Evolutionary conservation across 1,284 basidiomycete genomes (phyloP).

Genomic region (Inonotus obliquus): DNA sequence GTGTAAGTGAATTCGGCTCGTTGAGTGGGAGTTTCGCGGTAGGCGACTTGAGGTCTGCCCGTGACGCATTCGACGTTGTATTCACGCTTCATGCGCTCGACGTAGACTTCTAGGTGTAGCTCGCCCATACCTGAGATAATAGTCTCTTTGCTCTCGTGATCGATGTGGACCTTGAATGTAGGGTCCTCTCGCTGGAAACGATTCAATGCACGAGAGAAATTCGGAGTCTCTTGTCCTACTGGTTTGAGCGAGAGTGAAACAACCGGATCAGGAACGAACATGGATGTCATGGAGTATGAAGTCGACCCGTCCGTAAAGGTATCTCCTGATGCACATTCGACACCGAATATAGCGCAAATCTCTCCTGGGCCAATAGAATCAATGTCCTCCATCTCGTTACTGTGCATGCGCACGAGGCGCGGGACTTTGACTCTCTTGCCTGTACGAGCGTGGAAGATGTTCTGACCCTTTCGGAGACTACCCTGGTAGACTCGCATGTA

Average conservation of each 20-base stretch:
- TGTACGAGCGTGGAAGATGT: slow-evolving; percentile 91
- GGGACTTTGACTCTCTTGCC: slow-evolving; percentile 99
- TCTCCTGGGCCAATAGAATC: slow-evolving; percentile 95
- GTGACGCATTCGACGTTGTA: slow-evolving; percentile 94
- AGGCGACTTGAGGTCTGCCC: slow-evolving; percentile 95
- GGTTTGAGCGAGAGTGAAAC: slow-evolving; percentile 95
- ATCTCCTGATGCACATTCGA: slow-evolving; percentile 97
- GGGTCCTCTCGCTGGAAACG: slow-evolving; percentile 99
- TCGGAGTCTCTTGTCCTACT: slow-evolving; percentile 87
- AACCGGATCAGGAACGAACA: slow-evolving; percentile 99
- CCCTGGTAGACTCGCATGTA: slow-evolving; percentile 99
- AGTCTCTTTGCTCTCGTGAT: slow-evolving; percentile 96
- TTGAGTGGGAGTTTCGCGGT: slow-evolving; percentile 90
- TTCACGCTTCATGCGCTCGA: slow-evolving; percentile 97
- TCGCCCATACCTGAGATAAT: slow-evolving; percentile 99
- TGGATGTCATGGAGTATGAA: slow-evolving; percentile 90
- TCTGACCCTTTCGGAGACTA: slow-evolving; percentile 76
- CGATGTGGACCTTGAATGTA: slow-evolving; percentile 97
- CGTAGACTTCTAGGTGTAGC: slow-evolving; percentile 98
- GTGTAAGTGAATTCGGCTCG: slow-evolving; percentile 85
- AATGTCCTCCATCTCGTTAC: slow-evolving; percentile 99
- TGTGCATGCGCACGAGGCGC: slow-evolving; percentile 95
- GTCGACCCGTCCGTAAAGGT: slow-evolving; percentile 94
- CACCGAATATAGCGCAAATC: slow-evolving; percentile 99
- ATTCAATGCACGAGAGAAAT: slow-evolving; percentile 95